These are phyloP conservation scores for Trichoderma parareesei DNA, from an alignment of 495 filamentous ascomycete species.

Conservation along the genomic window DNA sequence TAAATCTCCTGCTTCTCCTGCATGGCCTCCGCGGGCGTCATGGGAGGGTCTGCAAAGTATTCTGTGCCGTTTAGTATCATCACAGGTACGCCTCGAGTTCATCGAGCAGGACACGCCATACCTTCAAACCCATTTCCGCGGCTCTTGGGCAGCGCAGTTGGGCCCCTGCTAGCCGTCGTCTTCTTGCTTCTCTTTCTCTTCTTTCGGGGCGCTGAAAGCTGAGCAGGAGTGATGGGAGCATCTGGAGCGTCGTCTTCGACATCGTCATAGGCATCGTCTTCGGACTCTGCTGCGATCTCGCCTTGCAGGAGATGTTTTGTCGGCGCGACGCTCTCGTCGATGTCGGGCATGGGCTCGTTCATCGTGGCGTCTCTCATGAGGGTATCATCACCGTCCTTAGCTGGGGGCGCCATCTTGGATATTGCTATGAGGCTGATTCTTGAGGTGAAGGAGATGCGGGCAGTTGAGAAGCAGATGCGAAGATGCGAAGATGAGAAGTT, in stretches of 20 bases:
- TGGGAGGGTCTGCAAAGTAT: slow-evolving; percentile 66
- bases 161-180: slow-evolving; percentile 11
- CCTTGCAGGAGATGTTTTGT: not conserved
- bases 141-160: slow-evolving; percentile 20
- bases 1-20: slow-evolving; percentile 54
- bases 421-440: not conserved
- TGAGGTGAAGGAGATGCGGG: too few species aligned
- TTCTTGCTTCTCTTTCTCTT: slow-evolving; percentile 26
- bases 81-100: not conserved
- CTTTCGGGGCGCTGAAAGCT: slow-evolving; percentile 14
- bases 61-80: slow-evolving; percentile 32
- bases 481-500: too few species aligned
- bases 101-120: slow-evolving; percentile 16
- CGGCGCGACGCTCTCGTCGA: not conserved
- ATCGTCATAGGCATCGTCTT: not conserved
- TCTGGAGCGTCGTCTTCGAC: not conserved
- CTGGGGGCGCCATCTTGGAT: not conserved
- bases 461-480: too few species aligned
- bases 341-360: not conserved
- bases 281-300: not conserved
- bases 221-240: not conserved
- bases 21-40: slow-evolving; percentile 57
- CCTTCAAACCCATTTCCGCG: slow-evolving; percentile 38
- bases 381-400: not conserved
- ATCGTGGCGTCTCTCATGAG: too few species aligned